Conservation (phyloP, 1,284 basidiomycete genomes). For the Malassezia sympodialis region DNA sequence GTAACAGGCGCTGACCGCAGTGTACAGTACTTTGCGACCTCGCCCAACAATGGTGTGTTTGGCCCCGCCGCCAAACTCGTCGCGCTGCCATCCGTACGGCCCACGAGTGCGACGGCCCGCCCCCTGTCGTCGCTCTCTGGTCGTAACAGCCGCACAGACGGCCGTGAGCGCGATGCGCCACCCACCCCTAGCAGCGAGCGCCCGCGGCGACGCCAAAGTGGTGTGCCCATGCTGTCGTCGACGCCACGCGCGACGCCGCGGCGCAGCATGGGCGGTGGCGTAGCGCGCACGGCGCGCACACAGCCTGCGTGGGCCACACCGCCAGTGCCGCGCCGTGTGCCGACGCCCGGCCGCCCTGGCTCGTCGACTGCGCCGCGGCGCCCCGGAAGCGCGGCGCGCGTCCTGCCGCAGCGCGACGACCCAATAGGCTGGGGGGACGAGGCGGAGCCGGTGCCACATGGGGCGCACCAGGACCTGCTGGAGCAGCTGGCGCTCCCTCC, state of each 20-base stretch:
- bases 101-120: conserved; percentile 36
- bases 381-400: conserved; percentile 3
- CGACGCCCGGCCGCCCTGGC: conserved; percentile 6
- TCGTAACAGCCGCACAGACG: conserved; percentile 26
- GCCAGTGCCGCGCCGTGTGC: background rate
- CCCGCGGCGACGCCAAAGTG: conserved; percentile 1
- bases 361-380: conserved; percentile 5
- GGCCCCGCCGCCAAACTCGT: conserved; percentile 66
- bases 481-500: conserved; percentile 29
- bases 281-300: background rate
- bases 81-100: conserved; percentile 22
- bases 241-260: conserved; percentile 5
- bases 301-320: background rate
- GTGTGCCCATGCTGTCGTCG: conserved; percentile 1
- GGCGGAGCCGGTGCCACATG: background rate
- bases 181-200: background rate
- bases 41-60: conserved; percentile 79
- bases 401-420: background rate
- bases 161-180: background rate
- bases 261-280: background rate
- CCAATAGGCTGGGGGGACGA: conserved; percentile 4
- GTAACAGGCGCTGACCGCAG: conserved; percentile 51
- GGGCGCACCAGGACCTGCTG: conserved; percentile 9
- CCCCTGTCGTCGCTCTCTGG: conserved; percentile 39
- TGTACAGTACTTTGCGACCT: conserved; percentile 74